Evolutionary conservation across 352 stramenopile genomes (phyloP), one percentile per base, ranked within the genome.

Genomic region (Pythium vanterpoolii): DNA sequence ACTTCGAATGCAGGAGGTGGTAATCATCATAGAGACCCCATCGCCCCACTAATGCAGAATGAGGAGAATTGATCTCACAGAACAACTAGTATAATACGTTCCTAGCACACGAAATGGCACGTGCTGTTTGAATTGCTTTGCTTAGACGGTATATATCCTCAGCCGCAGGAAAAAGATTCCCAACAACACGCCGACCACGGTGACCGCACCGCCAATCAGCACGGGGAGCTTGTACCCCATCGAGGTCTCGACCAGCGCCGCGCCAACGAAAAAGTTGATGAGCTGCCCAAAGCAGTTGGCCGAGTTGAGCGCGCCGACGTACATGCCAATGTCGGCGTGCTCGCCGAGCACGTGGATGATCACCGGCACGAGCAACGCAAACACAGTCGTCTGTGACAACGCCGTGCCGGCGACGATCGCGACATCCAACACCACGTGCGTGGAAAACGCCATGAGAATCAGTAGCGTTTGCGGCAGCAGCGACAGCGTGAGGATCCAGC

Each of bases 91-190:
- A n/a, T n/a, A n/a, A n/a, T n/a, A n/a, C n/a, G n/a, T n/a, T n/a
- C n/a, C n/a, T n/a, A n/a, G n/a, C n/a, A n/a, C n/a, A n/a, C n/a
- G n/a, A n/a, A n/a, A n/a, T n/a, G n/a, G n/a, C n/a, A n/a, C n/a
- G n/a, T n/a, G n/a, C n/a, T n/a, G n/a, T n/a, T n/a, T n/a, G n/a
- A n/a, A n/a, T n/a, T n/a, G n/a, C n/a, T n/a, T n/a, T n/a, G n/a
- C n/a, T 44, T 78, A 93, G 74, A 93, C 79, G n/a, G 77, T 87
- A 63, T 81, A 69, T 77, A 91, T 89, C 56, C 88, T 72, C 56
- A 93, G 76, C 13, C 63, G 69, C 62, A 90, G 76, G 21, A 79
- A 80, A 30, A 63, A 44, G 4, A 86, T 23, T n/a, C 69, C 77
- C 40, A 90, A 61, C 39, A 92, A 8, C 4, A 86, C 66, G 0